These are phyloP conservation scores for Candida awuae DNA, from an alignment of 805 yeast species.

Conservation along the genomic window DNA sequence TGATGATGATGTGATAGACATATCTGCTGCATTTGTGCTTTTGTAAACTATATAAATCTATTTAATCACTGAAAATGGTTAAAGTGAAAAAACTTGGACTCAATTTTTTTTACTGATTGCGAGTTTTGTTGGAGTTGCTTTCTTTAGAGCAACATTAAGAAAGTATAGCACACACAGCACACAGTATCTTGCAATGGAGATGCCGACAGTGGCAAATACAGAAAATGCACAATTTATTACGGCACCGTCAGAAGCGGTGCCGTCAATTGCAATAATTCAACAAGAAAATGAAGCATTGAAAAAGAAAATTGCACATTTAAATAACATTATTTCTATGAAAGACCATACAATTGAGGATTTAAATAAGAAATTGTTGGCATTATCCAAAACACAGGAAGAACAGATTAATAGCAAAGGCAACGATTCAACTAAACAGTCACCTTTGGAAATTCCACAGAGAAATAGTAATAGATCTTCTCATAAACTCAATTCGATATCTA, in stretches of 20 bases:
- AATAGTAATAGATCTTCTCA: constrained; percentile 17
- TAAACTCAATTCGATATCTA: background rate
- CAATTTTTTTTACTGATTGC: no score
- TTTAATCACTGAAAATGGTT: no score
- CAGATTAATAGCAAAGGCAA: background rate
- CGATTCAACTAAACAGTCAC: background rate
- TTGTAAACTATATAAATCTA: no score
- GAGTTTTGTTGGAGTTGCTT: no score
- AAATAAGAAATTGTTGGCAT: constrained; percentile 3
- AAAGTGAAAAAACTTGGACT: no score
- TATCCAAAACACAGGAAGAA: background rate
- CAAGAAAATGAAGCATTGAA: constrained; percentile 9
- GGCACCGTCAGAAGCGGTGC: no score
- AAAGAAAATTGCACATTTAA: constrained; percentile 7
- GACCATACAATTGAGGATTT: constrained; percentile 10
- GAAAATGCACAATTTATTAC: no score
- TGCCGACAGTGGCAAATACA: no score
- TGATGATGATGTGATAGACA: background rate
- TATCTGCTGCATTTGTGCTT: no score
- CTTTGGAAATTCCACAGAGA: constrained; percentile 23
- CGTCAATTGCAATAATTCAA: constrained; percentile 1
- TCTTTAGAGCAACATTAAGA: no score
- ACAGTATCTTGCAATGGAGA: no score
- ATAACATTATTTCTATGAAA: constrained; percentile 7
- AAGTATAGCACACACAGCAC: no score